Conservation (phyloP, 2,329 filamentous ascomycete genomes). For the Cladosporium halotolerans region DNA sequence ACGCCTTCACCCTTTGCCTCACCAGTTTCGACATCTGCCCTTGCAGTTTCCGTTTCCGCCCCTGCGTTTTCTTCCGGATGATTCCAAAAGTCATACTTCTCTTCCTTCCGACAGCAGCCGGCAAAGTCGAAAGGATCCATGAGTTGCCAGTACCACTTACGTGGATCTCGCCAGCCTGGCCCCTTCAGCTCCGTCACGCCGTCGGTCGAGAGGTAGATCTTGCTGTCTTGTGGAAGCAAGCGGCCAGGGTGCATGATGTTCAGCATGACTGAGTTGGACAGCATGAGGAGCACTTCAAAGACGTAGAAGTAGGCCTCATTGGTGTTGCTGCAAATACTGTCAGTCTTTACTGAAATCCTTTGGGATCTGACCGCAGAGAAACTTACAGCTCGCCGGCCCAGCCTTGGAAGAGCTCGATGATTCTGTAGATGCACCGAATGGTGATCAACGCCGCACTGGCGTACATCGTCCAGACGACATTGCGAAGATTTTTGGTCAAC, state of each 20-base stretch:
- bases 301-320: slow-evolving; percentile 51
- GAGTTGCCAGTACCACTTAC: slow-evolving; percentile 17
- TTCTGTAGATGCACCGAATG: slow-evolving; percentile 47
- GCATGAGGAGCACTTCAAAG: slow-evolving; percentile 49
- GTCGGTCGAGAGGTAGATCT: slow-evolving; percentile 45
- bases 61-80: background rate
- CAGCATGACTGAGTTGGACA: slow-evolving; percentile 43
- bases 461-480: slow-evolving; percentile 43
- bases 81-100: slow-evolving; percentile 8
- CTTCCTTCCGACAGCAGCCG: background rate
- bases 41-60: background rate
- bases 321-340: slow-evolving; percentile 23
- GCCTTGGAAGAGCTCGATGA: slow-evolving; percentile 42
- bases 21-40: background rate
- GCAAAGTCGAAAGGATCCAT: slow-evolving; percentile 29
- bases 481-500: slow-evolving; percentile 39
- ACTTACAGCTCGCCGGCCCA: slow-evolving; percentile 15
- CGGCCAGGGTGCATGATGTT: slow-evolving; percentile 48
- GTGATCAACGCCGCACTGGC: slow-evolving; percentile 43
- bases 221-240: slow-evolving; percentile 44
- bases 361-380: background rate
- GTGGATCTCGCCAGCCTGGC: slow-evolving; percentile 25
- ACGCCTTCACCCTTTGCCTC: background rate
- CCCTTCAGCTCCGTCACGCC: slow-evolving; percentile 43
- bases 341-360: slow-evolving; percentile 21